phyloP scores from a whole-genome alignment of 1,139 yeast genomes.

The Suhomyces wounanorum region DNA sequence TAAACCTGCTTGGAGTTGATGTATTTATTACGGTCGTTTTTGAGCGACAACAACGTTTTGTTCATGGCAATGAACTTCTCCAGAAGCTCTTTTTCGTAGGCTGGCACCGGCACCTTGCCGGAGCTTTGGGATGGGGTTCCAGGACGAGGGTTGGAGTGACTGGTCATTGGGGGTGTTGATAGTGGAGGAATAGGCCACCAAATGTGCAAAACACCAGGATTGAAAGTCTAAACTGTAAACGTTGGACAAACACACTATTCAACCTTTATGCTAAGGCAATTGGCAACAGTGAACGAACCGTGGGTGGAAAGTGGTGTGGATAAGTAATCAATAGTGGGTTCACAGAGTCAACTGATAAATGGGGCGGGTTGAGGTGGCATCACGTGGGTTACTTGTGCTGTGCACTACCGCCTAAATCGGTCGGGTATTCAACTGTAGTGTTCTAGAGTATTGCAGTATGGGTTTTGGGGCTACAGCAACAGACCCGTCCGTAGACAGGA shows the following conservation, averaged over 20 bases:
- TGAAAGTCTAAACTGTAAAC: neutral
- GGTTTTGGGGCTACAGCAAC: neutral
- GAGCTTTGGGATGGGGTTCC: slow-evolving; percentile 10
- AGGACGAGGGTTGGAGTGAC: slow-evolving; percentile 6
- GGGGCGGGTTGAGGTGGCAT: neutral
- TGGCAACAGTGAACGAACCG: neutral
- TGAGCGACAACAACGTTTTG: slow-evolving; percentile 52
- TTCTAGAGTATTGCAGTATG: too few relatives aligned
- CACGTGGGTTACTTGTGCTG: neutral
- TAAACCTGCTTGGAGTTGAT: slow-evolving; percentile 66
- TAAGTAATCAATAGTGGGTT: neutral
- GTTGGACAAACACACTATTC: neutral
- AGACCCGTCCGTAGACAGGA: neutral
- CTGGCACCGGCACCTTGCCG: slow-evolving; percentile 18
- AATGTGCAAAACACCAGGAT: neutral
- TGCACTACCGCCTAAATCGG: too few relatives aligned
- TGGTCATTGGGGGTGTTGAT: slow-evolving; percentile 3
- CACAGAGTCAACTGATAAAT: slow-evolving; percentile 2
- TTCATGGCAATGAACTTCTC: slow-evolving; percentile 52
- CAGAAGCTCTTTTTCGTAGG: slow-evolving; percentile 52
- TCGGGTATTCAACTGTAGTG: too few relatives aligned
- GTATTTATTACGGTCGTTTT: slow-evolving; percentile 64
- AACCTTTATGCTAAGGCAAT: neutral
- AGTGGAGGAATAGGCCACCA: neutral
- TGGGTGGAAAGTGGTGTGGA: slow-evolving; percentile 1